Base-by-base conservation (phyloP, 2,329 filamentous ascomycete species). In the Colletotrichum orbiculare region DNA sequence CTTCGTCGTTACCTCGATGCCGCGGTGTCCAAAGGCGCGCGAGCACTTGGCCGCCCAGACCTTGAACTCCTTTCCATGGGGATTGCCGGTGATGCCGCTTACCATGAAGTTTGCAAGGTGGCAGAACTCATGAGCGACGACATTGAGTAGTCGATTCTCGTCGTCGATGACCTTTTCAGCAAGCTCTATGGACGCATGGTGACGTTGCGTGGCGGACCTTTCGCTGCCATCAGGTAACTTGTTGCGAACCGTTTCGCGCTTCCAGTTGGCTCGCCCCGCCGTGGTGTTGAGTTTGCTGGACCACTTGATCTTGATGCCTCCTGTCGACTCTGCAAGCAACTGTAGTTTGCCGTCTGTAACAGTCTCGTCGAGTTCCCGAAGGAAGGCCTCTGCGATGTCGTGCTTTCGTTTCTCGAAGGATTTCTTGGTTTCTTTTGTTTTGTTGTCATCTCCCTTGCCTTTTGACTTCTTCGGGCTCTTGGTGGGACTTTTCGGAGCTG, bases 51-150 rank as follows among this genome's bases (percentile, higher is more conserved):
- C 72, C 4, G 83, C 89, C 89, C 93, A 97, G 1, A 77, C 74
- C 76, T 96, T 94, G 84, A 97, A 97, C 71, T 92, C 91, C 11
- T 86, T 84, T 25, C 94, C 94, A 74, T 97, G 94, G 0, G 94
- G 93, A 67, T 92, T 90, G 60, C 88, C 89, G 47, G 87, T 89
- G 41, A 94, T 81, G 41, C 89, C 88, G 53, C 85, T 90, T 68
- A 98, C 82, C 88, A 98, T 96, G 76, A 95, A 97, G 72, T 94
- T 97, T 47, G 93, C 90, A 1, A 98, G 81, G 74, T 99, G 96
- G 76, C 96, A 98, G 80, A 96, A 98, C 72, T 99, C 96, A 75
- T 99, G 96, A 0, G 95, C 93, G n/a, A 98, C 80, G 0, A 96
- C 94, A 76, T 97, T 97, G 68, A 96, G 84, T 1, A 98, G 85